phyloP scores from a whole-genome alignment of 2,329 filamentous ascomycete genomes.

The Xylaria sp. region DNA sequence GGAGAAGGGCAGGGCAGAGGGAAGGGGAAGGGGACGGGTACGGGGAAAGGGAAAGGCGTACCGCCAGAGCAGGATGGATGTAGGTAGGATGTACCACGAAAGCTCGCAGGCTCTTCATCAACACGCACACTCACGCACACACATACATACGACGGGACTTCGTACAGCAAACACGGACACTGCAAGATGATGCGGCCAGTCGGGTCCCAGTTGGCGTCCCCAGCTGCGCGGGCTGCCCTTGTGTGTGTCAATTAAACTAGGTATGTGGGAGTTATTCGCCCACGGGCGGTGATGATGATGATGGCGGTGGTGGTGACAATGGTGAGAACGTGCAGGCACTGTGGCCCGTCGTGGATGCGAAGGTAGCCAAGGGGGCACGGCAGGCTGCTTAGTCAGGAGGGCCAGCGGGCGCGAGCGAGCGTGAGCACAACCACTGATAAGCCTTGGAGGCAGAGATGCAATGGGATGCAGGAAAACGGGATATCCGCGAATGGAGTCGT shows the following conservation, averaged over 20 bases:
- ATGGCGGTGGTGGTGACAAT: not conserved
- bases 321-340: too few species aligned
- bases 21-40: too few species aligned
- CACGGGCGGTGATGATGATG: not conserved
- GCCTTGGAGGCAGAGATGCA: not conserved
- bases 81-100: slow-evolving; percentile 4
- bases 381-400: too few species aligned
- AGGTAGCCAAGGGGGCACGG: not conserved
- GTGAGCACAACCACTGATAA: too few species aligned
- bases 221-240: not conserved
- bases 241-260: not conserved
- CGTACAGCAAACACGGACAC: not conserved
- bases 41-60: not conserved
- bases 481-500: not conserved
- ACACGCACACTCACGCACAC: not conserved
- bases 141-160: not conserved
- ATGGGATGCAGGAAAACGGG: not conserved
- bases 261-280: not conserved
- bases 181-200: not conserved
- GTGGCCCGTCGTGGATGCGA: not conserved
- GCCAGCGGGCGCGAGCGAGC: too few species aligned
- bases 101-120: not conserved
- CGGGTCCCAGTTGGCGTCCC: not conserved
- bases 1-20: not conserved
- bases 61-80: slow-evolving; percentile 1